Percentiles rank a stretch among this genome's conserved stretches.
Conservation (phyloP, 768 basidiomycete genomes). For the Boletus subcaerulescens region DNA sequence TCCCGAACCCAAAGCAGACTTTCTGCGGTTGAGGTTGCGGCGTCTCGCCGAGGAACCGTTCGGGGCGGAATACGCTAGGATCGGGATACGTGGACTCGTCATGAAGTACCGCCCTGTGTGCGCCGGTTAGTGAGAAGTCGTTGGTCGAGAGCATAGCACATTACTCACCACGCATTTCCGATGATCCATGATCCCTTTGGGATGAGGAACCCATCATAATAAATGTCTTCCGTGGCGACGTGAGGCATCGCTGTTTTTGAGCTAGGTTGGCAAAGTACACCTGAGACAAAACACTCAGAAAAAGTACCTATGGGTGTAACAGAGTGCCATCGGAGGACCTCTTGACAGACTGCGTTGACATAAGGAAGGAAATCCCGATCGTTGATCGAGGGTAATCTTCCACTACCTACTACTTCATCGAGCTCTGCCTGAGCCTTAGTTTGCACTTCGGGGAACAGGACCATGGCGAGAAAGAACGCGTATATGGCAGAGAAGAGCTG, state of each 20-base stretch:
- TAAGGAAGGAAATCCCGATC: slow-evolving; percentile 27
- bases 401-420: slow-evolving; percentile 20
- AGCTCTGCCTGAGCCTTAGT: slow-evolving; percentile 25
- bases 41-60: slow-evolving; percentile 29
- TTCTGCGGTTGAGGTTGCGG: slow-evolving; percentile 19
- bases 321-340: slow-evolving; percentile 25
- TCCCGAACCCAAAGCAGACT: slow-evolving; percentile 28
- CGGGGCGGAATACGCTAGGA: slow-evolving; percentile 33
- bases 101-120: slow-evolving; percentile 49
- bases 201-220: slow-evolving; percentile 12
- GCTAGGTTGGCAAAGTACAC: not conserved
- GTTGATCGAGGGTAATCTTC: slow-evolving; percentile 16
- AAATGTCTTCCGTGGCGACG: slow-evolving; percentile 18
- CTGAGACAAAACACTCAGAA: slow-evolving; percentile 21
- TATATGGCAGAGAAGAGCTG: slow-evolving; percentile 14
- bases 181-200: slow-evolving; percentile 25
- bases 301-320: slow-evolving; percentile 14
- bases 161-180: slow-evolving; percentile 25
- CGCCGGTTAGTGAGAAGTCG: not conserved
- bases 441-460: slow-evolving; percentile 23
- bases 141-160: no score
- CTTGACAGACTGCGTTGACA: slow-evolving; percentile 23
- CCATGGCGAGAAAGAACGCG: slow-evolving; percentile 26
- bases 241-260: slow-evolving; percentile 15
- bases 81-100: slow-evolving; percentile 41